A percentile compares a stretch with the other conserved stretches of the same genome.
These are phyloP conservation scores for Warburgia ugandensis DNA, from an alignment of 164 flowering plant species.

Conservation along the genomic window DNA sequence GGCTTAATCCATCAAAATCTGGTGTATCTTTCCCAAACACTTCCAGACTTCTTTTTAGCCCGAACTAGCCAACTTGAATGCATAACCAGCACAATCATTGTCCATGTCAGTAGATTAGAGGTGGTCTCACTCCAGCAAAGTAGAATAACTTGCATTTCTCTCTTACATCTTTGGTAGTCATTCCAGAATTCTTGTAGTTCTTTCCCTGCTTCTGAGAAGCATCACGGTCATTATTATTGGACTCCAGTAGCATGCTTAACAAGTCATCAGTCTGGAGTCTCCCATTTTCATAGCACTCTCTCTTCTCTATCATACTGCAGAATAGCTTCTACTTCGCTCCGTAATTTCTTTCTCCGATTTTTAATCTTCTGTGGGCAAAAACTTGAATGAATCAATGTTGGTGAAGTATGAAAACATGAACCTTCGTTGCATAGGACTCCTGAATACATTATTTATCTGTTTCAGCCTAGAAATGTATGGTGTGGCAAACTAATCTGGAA, in stretches of 20 bases:
- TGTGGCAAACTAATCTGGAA: too few relatives aligned
- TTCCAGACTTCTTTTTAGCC: conserved; percentile 9
- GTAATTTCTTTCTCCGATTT: conserved; percentile 7
- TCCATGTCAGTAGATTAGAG: conserved; percentile 11
- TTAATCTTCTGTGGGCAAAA: conserved; percentile 15
- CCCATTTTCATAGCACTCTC: conserved; percentile 10
- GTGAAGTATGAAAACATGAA: not conserved
- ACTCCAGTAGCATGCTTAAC: conserved; percentile 13
- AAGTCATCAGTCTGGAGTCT: conserved; percentile 8
- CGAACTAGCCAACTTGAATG: conserved; percentile 11
- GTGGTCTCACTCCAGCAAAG: conserved; percentile 13
- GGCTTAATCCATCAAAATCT: conserved; percentile 8
- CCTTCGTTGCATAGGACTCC: too few relatives aligned
- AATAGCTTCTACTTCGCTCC: conserved; percentile 3
- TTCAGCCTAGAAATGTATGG: too few relatives aligned
- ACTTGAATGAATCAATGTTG: conserved; percentile 1
- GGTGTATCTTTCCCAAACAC: conserved; percentile 10
- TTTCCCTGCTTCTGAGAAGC: not conserved
- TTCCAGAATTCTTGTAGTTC: conserved; percentile 11
- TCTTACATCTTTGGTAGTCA: conserved; percentile 32
- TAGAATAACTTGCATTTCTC: conserved; percentile 33
- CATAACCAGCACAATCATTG: conserved; percentile 9
- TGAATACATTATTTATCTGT: too few relatives aligned
- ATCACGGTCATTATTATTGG: conserved; percentile 4
- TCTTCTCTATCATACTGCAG: conserved; percentile 9